These are phyloP conservation scores for Lipomyces yamanashiensis DNA, from an alignment of 805 yeast species.

Conservation along the genomic window DNA sequence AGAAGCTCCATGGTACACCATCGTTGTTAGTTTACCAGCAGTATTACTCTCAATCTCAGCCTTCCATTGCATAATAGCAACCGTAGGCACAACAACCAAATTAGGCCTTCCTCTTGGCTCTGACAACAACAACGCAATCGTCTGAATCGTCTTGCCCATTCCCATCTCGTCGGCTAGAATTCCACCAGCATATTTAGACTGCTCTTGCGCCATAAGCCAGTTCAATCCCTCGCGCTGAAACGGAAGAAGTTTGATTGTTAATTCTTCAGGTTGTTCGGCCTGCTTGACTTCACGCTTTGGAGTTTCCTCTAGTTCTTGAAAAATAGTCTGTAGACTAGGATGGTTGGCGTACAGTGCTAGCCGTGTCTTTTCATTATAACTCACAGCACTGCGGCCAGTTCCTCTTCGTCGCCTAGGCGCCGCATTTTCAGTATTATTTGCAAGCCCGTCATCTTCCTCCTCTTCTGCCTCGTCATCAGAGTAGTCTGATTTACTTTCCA, in stretches of 20 bases:
- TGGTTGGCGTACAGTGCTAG: slow-evolving; percentile 69
- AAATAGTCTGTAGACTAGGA: slow-evolving; percentile 75
- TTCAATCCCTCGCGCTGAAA: slow-evolving; percentile 92
- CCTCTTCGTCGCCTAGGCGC: slow-evolving; percentile 10
- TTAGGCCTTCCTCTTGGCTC: slow-evolving; percentile 63
- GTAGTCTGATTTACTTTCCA: slow-evolving; percentile 13
- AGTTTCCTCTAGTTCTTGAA: slow-evolving; percentile 61
- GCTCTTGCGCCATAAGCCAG: slow-evolving; percentile 87
- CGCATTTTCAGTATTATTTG: neutral
- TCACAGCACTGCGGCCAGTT: slow-evolving; percentile 11
- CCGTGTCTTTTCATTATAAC: slow-evolving; percentile 29
- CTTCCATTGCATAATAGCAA: slow-evolving; percentile 98
- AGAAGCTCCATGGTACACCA: slow-evolving; percentile 84
- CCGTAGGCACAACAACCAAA: slow-evolving; percentile 95
- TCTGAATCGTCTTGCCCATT: slow-evolving; percentile 98
- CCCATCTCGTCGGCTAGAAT: slow-evolving; percentile 99
- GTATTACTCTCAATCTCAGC: slow-evolving; percentile 89
- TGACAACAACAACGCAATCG: slow-evolving; percentile 80
- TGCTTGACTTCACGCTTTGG: slow-evolving; percentile 50
- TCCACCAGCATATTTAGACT: slow-evolving; percentile 80
- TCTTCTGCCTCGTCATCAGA: slow-evolving; percentile 20
- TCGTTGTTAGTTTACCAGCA: slow-evolving; percentile 66
- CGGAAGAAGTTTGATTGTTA: slow-evolving; percentile 76
- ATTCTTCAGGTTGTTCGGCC: slow-evolving; percentile 77
- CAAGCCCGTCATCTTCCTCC: slow-evolving; percentile 17